A percentile compares a stretch with the other conserved stretches of the same genome.
These are phyloP conservation scores for Nymphaea thermarum DNA, from an alignment of 164 flowering plant genomes.

Conservation along the genomic window DNA sequence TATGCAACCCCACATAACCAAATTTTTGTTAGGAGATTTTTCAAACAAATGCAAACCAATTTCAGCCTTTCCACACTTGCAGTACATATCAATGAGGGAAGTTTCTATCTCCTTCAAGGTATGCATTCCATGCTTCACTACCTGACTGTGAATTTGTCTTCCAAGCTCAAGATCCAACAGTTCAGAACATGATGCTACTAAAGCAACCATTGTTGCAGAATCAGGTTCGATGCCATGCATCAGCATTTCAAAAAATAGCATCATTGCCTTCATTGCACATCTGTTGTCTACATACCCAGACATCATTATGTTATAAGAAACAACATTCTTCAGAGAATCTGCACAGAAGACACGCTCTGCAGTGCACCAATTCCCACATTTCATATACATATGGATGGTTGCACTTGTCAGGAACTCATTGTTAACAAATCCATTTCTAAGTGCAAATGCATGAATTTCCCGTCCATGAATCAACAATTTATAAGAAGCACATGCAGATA, in stretches of 20 bases:
- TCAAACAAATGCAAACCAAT: conserved; percentile 14
- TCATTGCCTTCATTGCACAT: conserved; percentile 16
- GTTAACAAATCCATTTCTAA: conserved; percentile 20
- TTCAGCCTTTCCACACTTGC: conserved; percentile 18
- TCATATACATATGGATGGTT: conserved; percentile 37
- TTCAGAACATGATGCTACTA: conserved; percentile 23
- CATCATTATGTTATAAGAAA: conserved; percentile 43
- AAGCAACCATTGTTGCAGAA: conserved; percentile 27
- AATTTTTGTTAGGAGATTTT: conserved; percentile 3
- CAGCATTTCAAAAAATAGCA: conserved; percentile 21
- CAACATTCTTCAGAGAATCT: conserved; percentile 15
- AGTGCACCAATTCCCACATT: conserved; percentile 19
- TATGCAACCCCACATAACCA: conserved; percentile 24
- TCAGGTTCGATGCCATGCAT: conserved; percentile 19
- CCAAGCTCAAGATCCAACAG: conserved; percentile 16
- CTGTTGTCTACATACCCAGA: conserved; percentile 27
- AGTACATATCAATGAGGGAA: conserved; percentile 35
- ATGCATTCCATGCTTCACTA: conserved; percentile 10
- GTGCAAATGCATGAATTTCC: conserved; percentile 26
- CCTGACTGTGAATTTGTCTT: conserved; percentile 18
- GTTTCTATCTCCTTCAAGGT: conserved; percentile 18
- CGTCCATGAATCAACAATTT: conserved; percentile 16
- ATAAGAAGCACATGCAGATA: conserved; percentile 23
- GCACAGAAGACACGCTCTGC: conserved; percentile 17
- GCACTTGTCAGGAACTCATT: conserved; percentile 22